Base-by-base conservation (phyloP, 768 basidiomycete species). In the Suillus placidus region DNA sequence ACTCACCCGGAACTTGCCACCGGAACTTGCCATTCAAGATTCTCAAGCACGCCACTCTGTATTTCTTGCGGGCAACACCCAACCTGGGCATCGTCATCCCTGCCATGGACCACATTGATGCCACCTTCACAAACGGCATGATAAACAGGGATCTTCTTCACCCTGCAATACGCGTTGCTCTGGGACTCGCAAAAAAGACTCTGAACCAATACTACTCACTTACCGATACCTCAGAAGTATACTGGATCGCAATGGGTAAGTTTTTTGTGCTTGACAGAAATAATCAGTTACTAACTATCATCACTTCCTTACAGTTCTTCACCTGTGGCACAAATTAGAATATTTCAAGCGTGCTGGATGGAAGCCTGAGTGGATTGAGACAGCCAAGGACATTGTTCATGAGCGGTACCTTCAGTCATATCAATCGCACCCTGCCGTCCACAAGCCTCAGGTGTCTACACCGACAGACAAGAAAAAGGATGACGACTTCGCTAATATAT, bases 181-280 rank as follows among this genome's bases (percentile, higher is more conserved):
- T n/a, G n/a, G n/a, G n/a, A n/a, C n/a, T n/a, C n/a, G n/a, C n/a
- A n/a, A n/a, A n/a, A n/a, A n/a, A n/a, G n/a, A n/a, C n/a, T n/a
- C n/a, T n/a, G n/a, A n/a, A n/a, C n/a, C n/a, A n/a, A n/a, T 78
- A 77, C 47, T 78, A 78, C 52, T 63, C 62, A 0, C 40, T 64
- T 7, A 76, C 69, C 0, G 74, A 77, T 47, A 23, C 5, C 5
- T 72, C 73, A 0, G 67, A 69, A 13, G 60, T 70, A 0, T 77
- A 76, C 55, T 64, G 69, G 1, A 76, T 77, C 47, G 72, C 74
- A 6, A 76, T 76, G 73, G 58, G 75, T 76, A 62, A 6, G 67
- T 71, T 51, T 23, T 38, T 61, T 43, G n/a, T 54, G 30, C 26
- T 56, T 30, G n/a, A 14, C 52, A 34, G n/a, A n/a, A n/a, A n/a